Percentiles rank a stretch among this genome's conserved stretches.
These are phyloP conservation scores for Echinochloa phyllopogon DNA, from an alignment of 176 grass and related monocot genomes.

Conservation along the genomic window DNA sequence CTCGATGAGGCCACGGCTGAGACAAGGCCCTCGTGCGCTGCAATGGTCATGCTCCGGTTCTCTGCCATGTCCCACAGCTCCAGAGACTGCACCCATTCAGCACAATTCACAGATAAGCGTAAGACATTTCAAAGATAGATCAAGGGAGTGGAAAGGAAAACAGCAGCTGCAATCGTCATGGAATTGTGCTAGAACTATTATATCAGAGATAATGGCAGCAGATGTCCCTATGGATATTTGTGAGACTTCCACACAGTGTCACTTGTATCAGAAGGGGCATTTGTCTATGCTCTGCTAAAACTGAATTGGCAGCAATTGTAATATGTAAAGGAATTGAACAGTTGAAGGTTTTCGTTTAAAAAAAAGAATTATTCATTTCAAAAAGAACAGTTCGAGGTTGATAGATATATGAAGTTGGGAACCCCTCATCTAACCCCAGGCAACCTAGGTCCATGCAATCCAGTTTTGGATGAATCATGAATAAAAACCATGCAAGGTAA, in stretches of 20 bases:
- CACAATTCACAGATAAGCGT: background rate
- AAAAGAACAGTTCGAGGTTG: no score
- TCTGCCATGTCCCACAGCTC: constrained; percentile 91
- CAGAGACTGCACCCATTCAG: constrained; percentile 61
- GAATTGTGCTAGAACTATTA: background rate
- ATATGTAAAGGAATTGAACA: background rate
- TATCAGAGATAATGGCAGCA: background rate
- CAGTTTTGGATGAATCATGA: background rate
- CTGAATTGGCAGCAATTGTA: background rate
- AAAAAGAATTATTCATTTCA: no score
- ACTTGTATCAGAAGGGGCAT: background rate
- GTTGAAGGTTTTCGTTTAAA: no score
- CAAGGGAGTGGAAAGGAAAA: background rate
- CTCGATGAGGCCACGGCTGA: constrained; percentile 68
- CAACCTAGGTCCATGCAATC: background rate
- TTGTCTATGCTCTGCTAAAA: background rate
- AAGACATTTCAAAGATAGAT: background rate
- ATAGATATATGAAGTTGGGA: background rate
- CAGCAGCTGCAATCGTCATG: background rate
- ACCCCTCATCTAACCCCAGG: background rate
- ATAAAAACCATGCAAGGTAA: background rate
- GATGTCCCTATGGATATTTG: background rate
- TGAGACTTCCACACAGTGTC: background rate
- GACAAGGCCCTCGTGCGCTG: constrained; percentile 65
- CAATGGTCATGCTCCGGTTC: constrained; percentile 73